Evolutionary conservation across 192 early-diverging fungal genomes (phyloP).

Genomic region (Chytriomyces confervae): DNA sequence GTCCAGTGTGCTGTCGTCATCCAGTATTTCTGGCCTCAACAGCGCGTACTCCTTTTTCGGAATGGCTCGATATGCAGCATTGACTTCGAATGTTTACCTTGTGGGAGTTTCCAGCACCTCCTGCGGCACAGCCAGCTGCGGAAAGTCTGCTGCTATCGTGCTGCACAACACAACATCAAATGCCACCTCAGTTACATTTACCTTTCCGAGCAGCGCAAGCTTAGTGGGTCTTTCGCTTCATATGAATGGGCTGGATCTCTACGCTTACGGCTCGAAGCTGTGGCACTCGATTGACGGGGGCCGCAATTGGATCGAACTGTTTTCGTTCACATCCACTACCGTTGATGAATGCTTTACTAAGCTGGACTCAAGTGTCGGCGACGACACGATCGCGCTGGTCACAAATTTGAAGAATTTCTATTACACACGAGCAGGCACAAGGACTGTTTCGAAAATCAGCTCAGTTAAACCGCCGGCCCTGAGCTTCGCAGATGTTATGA

Average conservation of each 20-base stretch:
- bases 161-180: conserved; percentile 18
- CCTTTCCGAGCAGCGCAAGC: conserved; percentile 3
- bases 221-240: conserved; percentile 22
- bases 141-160: conserved; percentile 1
- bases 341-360: conserved; percentile 11
- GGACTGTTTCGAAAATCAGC: conserved; percentile 2
- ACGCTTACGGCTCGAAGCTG: conserved; percentile 29
- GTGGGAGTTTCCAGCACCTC: conserved; percentile 1
- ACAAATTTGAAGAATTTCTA: conserved; percentile 25
- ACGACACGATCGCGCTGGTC: neutral
- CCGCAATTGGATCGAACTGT: conserved; percentile 25
- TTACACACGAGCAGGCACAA: conserved; percentile 4
- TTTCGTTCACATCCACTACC: neutral
- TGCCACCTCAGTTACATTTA: neutral
- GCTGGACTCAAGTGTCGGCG: conserved; percentile 20
- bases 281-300: conserved; percentile 39
- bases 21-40: neutral
- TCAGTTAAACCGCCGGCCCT: neutral
- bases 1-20: neutral
- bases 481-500: conserved; percentile 5
- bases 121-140: neutral
- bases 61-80: neutral
- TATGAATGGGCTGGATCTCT: conserved; percentile 34
- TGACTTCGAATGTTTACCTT: conserved; percentile 16
- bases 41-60: neutral